Conservation (phyloP, 106 monocot species). For the Dioscorea alata region DNA sequence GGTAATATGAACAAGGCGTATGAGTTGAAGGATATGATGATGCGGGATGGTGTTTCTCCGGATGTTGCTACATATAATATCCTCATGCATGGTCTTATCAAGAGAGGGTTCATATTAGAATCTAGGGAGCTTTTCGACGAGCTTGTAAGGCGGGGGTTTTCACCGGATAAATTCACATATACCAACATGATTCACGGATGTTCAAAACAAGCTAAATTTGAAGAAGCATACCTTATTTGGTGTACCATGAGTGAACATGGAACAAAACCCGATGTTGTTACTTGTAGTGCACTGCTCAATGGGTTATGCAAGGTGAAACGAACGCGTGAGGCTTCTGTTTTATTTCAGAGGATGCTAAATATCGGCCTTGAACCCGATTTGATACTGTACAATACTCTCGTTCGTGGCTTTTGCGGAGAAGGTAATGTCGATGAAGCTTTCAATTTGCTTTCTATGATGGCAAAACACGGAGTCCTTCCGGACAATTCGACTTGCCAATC, state of each 20-base stretch:
- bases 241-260: slow-evolving; percentile 28
- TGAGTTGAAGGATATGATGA: slow-evolving; percentile 39
- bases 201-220: slow-evolving; percentile 26
- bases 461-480: slow-evolving; percentile 24
- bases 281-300: slow-evolving; percentile 39
- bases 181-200: slow-evolving; percentile 36
- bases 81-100: slow-evolving; percentile 49
- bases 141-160: slow-evolving; percentile 34
- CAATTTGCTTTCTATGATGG: slow-evolving; percentile 30
- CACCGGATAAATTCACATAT: slow-evolving; percentile 32
- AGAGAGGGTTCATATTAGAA: slow-evolving; percentile 28
- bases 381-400: slow-evolving; percentile 41
- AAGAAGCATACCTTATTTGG: slow-evolving; percentile 44
- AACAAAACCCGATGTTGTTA: slow-evolving; percentile 35
- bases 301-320: slow-evolving; percentile 29
- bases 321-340: slow-evolving; percentile 34
- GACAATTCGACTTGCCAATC: slow-evolving; percentile 16
- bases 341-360: slow-evolving; percentile 48
- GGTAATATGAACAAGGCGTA: slow-evolving; percentile 28
- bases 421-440: slow-evolving; percentile 29
- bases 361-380: slow-evolving; percentile 47
- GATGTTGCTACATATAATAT: slow-evolving; percentile 51
- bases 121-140: slow-evolving; percentile 32
- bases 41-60: slow-evolving; percentile 17
- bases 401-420: slow-evolving; percentile 41